phyloP scores from a whole-genome alignment of 2,329 filamentous ascomycete species.

The Pseudocercospora cruenta region DNA sequence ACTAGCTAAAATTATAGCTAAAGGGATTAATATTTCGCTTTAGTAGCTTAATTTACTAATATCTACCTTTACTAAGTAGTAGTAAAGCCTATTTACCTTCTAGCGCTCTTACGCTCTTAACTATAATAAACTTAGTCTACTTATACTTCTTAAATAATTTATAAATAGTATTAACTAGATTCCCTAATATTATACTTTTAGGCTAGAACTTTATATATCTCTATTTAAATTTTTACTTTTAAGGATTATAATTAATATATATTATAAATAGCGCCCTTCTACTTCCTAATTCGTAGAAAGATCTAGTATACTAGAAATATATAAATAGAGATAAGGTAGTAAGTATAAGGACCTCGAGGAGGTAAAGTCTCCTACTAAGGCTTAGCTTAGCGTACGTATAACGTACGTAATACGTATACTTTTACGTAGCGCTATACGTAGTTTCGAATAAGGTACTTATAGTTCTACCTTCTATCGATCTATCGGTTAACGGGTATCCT shows the following conservation, averaged over 20 bases:
- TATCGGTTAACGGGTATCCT: too few relatives aligned
- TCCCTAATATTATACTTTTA: constrained; percentile 26
- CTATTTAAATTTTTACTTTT: constrained; percentile 25
- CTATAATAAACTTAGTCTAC: constrained; percentile 26
- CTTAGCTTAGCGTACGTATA: too few relatives aligned
- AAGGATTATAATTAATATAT: constrained; percentile 28
- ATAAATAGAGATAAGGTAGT: too few relatives aligned
- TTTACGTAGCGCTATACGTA: too few relatives aligned
- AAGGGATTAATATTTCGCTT: too few relatives aligned
- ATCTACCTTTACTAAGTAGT: constrained; percentile 11
- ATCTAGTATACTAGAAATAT: constrained; percentile 29
- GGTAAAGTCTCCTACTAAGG: too few relatives aligned
- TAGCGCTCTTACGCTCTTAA: constrained; percentile 27
- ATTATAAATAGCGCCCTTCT: constrained; percentile 32
- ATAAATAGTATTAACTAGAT: constrained; percentile 26
- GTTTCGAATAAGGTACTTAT: too few relatives aligned
- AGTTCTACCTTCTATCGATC: too few relatives aligned
- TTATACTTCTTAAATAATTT: constrained; percentile 34
- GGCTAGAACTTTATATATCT: constrained; percentile 12
- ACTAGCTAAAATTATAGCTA: too few relatives aligned
- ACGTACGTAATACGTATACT: too few relatives aligned
- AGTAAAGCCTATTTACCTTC: background rate
- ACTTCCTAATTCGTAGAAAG: constrained; percentile 30
- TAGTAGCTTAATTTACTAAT: too few relatives aligned
- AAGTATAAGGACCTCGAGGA: too few relatives aligned